These are phyloP conservation scores for Nowakowskiella sp. DNA, from an alignment of 192 early-diverging fungal species.

Conservation along the genomic window DNA sequence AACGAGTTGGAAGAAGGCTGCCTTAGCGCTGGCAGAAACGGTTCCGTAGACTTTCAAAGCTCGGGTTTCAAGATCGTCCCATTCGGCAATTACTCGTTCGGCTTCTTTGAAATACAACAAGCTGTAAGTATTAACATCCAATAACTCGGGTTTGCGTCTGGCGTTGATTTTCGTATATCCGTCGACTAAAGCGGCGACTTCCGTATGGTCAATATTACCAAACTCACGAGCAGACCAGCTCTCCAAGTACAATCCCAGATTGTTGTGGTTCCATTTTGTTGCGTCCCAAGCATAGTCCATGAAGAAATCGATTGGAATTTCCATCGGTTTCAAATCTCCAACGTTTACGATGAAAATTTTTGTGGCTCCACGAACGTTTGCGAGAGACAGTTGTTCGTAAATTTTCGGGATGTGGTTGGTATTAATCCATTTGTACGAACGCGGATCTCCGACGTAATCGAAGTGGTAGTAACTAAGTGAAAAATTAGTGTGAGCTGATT, in stretches of 20 bases:
- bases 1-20: conserved; percentile 22
- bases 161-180: conserved; percentile 3
- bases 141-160: not conserved
- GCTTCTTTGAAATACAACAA: not conserved
- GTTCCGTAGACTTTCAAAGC: conserved; percentile 5
- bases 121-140: not conserved
- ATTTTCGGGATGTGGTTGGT: conserved; percentile 9
- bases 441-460: conserved; percentile 11
- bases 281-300: conserved; percentile 15
- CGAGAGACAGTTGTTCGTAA: conserved; percentile 14
- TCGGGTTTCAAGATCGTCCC: not conserved
- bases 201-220: no score
- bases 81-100: not conserved
- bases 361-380: conserved; percentile 1
- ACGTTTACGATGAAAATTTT: conserved; percentile 17
- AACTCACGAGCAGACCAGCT: no score
- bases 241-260: not conserved
- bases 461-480: conserved; percentile 23
- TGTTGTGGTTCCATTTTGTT: not conserved
- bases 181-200: not conserved
- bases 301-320: conserved; percentile 10
- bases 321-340: conserved; percentile 19
- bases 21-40: conserved; percentile 1
- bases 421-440: conserved; percentile 9
- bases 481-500: no score